Evolutionary conservation across 148 eudicot species (phyloP).

Genomic region (Mesembryanthemum crystallinum): DNA sequence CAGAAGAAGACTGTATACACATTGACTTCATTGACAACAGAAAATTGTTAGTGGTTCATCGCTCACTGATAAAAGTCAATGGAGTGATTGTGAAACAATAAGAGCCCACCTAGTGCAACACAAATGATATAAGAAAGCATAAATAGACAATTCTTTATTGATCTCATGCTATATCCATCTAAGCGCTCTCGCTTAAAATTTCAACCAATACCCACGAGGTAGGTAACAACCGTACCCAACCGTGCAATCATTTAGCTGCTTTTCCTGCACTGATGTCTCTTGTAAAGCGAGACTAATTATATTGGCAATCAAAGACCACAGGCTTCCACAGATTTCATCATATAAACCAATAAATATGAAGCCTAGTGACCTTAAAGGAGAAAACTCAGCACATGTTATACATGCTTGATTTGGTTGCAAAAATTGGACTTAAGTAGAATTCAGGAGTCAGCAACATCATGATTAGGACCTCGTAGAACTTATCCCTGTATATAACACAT

Average conservation of each 20-base stretch:
- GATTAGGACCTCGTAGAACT: conserved; percentile 2
- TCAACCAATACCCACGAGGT: not conserved
- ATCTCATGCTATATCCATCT: not conserved
- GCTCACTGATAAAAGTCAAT: conserved; percentile 17
- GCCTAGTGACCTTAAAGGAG: conserved; percentile 6
- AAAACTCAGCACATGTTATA: not conserved
- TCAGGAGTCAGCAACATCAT: not conserved
- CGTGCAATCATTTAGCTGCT: not conserved
- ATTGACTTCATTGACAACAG: not conserved
- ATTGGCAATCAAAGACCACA: conserved; percentile 6
- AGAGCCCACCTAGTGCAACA: conserved; percentile 21
- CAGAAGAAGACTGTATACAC: not conserved
- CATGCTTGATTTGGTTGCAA: conserved; percentile 13
- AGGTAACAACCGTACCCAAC: not conserved
- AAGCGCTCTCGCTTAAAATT: not conserved
- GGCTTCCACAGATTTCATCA: not conserved
- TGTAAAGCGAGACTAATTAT: not conserved
- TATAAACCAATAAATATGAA: not conserved
- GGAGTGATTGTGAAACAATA: not conserved
- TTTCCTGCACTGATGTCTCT: not conserved
- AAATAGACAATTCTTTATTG: not conserved
- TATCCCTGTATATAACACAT: conserved; percentile 6
- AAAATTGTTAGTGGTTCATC: conserved; percentile 9
- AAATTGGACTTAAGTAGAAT: not conserved
- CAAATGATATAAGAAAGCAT: not conserved